These are phyloP conservation scores for Purpureocillium lavendulum DNA, from an alignment of 2,329 filamentous ascomycete species.

Conservation along the genomic window DNA sequence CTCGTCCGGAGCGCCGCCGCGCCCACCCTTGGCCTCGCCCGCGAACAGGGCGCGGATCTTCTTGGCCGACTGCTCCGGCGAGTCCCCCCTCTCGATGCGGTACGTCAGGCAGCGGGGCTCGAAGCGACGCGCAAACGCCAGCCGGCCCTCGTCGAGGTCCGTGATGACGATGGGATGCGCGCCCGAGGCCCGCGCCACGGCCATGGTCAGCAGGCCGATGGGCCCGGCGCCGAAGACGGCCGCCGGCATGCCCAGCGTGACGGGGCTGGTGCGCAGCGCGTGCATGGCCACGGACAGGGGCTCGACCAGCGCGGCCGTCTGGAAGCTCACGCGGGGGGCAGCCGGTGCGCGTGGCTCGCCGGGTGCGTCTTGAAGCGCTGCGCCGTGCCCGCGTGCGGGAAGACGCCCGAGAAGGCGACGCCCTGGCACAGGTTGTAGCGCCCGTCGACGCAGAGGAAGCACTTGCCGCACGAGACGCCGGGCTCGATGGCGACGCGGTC, in stretches of 20 bases:
- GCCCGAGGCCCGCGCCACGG: slow-evolving; percentile 51
- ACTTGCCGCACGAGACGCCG: slow-evolving; percentile 53
- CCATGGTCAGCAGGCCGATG: slow-evolving; percentile 51
- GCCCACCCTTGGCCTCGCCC: no score
- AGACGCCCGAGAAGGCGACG: slow-evolving; percentile 53
- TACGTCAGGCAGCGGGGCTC: slow-evolving; percentile 47
- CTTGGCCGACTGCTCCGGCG: slow-evolving; percentile 39
- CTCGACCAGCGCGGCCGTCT: slow-evolving; percentile 55
- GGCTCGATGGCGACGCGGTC: slow-evolving; percentile 61
- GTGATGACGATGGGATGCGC: slow-evolving; percentile 57
- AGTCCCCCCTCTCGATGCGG: slow-evolving; percentile 36
- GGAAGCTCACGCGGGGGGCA: slow-evolving; percentile 49
- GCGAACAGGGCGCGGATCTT: slow-evolving; percentile 44
- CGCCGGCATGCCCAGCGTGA: slow-evolving; percentile 45
- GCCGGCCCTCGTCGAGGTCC: slow-evolving; percentile 46
- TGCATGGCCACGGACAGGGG: slow-evolving; percentile 56
- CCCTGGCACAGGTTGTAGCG: slow-evolving; percentile 57
- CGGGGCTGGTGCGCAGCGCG: slow-evolving; percentile 43
- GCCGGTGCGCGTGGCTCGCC: slow-evolving; percentile 49
- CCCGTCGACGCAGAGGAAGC: slow-evolving; percentile 50
- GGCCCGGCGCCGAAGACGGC: slow-evolving; percentile 56
- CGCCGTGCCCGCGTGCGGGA: slow-evolving; percentile 51
- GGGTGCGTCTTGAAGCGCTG: slow-evolving; percentile 55
- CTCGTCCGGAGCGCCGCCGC: slow-evolving; percentile 31
- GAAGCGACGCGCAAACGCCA: slow-evolving; percentile 49